phyloP scores from a whole-genome alignment of 2,329 filamentous ascomycete genomes.

The Torrubiella hemipterigena region DNA sequence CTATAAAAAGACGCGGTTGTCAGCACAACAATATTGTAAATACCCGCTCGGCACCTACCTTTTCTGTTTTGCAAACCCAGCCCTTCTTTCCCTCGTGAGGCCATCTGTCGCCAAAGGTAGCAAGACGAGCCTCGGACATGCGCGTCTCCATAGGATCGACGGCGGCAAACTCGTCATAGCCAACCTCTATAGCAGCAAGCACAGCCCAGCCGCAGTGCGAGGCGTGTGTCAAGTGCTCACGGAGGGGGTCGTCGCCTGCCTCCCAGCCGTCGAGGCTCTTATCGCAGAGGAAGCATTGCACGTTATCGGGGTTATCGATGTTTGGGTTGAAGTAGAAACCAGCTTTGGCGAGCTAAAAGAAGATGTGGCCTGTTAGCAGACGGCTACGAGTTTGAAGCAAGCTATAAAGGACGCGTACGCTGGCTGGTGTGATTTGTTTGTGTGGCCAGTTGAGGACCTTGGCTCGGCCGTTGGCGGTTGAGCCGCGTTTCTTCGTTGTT shows the following conservation, averaged over 20 bases:
- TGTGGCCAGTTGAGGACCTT: conserved; percentile 70
- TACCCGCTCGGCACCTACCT: conserved; percentile 38
- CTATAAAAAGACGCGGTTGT: conserved; percentile 27
- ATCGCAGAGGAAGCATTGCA: conserved; percentile 76
- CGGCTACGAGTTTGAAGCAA: conserved; percentile 2
- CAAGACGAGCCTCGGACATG: conserved; percentile 66
- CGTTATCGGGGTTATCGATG: conserved; percentile 70
- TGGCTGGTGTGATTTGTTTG: conserved; percentile 20
- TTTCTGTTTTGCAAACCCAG: conserved; percentile 82
- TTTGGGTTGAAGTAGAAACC: conserved; percentile 84
- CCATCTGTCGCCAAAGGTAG: conserved; percentile 78
- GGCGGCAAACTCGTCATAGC: conserved; percentile 48
- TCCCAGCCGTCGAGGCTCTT: conserved; percentile 90
- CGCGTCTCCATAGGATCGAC: conserved; percentile 62
- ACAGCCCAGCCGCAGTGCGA: conserved; percentile 81
- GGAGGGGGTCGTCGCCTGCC: conserved; percentile 66
- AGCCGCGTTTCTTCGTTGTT: conserved; percentile 56
- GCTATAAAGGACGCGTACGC: conserved; percentile 13
- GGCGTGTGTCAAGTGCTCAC: conserved; percentile 77
- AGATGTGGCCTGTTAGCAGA: conserved; percentile 15
- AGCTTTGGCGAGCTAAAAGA: conserved; percentile 64
- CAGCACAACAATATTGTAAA: conserved; percentile 2
- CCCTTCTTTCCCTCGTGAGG: conserved; percentile 79
- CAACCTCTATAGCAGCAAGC: conserved; percentile 48
- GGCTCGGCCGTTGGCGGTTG: conserved; percentile 40